Evolutionary conservation across 2,329 filamentous ascomycete genomes (phyloP).

Genomic region (Ophiosphaerella narmari): DNA sequence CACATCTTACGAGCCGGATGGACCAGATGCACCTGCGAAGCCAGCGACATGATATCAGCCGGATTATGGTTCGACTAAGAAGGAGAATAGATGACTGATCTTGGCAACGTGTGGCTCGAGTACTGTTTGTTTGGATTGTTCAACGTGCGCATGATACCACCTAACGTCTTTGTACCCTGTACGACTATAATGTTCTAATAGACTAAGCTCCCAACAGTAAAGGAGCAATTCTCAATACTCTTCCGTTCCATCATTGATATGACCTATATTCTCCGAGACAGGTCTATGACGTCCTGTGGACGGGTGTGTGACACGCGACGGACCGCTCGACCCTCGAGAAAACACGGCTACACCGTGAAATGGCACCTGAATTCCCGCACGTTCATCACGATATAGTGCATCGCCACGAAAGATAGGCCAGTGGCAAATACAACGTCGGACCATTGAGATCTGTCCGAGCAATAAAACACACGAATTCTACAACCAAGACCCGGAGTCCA

Average conservation of each 20-base stretch:
- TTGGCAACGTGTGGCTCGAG: background rate
- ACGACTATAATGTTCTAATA: slow-evolving; percentile 20
- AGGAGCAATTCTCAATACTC: slow-evolving; percentile 10
- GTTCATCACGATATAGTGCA: too few relatives aligned
- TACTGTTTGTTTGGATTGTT: slow-evolving; percentile 15
- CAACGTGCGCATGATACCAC: slow-evolving; percentile 30
- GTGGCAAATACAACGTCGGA: background rate
- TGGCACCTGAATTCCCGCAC: background rate
- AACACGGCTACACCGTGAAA: background rate
- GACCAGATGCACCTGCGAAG: slow-evolving; percentile 31
- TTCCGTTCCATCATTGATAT: slow-evolving; percentile 4
- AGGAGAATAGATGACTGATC: background rate
- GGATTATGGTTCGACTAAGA: background rate
- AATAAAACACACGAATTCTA: background rate
- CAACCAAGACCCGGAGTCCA: slow-evolving; percentile 1
- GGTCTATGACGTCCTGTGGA: slow-evolving; percentile 15
- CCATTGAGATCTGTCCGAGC: background rate
- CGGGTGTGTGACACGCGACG: slow-evolving; percentile 20
- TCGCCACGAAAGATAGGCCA: background rate
- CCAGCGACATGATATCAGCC: slow-evolving; percentile 20
- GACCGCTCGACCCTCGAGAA: background rate
- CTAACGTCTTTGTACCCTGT: slow-evolving; percentile 29
- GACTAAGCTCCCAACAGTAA: slow-evolving; percentile 19
- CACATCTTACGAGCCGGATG: slow-evolving; percentile 50
- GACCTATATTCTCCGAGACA: slow-evolving; percentile 7